Evolutionary conservation across 2,329 filamentous ascomycete genomes (phyloP).

Genomic region (Xylaria sp.): DNA sequence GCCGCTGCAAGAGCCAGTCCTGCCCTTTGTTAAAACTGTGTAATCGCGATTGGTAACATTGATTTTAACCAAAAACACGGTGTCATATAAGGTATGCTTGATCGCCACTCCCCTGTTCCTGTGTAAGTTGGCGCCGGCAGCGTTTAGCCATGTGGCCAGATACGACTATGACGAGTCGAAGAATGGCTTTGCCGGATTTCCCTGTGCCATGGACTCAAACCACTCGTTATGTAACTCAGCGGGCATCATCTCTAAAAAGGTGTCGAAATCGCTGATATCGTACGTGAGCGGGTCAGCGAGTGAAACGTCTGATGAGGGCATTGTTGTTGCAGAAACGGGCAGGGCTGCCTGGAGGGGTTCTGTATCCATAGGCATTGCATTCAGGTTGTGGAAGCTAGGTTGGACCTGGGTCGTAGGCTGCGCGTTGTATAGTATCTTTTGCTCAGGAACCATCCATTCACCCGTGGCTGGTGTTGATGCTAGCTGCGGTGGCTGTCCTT

Average conservation of each 20-base stretch:
- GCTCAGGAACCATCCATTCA: slow-evolving; percentile 1
- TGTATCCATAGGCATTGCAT: neutral
- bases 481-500: slow-evolving; percentile 4
- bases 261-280: slow-evolving; percentile 13
- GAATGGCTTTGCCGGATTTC: neutral
- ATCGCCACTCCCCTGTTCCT: neutral
- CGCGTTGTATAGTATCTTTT: slow-evolving; percentile 3
- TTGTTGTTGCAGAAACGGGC: neutral
- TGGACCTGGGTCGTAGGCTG: neutral
- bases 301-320: neutral
- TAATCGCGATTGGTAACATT: neutral
- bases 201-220: slow-evolving; percentile 11
- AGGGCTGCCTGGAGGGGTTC: neutral
- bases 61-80: neutral
- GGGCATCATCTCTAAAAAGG: slow-evolving; percentile 24
- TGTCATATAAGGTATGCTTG: neutral
- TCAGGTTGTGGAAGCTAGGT: neutral
- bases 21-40: neutral
- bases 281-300: neutral
- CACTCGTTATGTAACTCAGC: slow-evolving; percentile 20
- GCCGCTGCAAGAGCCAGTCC: neutral
- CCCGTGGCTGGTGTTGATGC: neutral
- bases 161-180: slow-evolving; percentile 4
- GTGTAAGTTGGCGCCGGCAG: neutral
- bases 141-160: neutral